phyloP scores from a whole-genome alignment of 768 basidiomycete genomes.

The Tricholoma bakamatsutake region DNA sequence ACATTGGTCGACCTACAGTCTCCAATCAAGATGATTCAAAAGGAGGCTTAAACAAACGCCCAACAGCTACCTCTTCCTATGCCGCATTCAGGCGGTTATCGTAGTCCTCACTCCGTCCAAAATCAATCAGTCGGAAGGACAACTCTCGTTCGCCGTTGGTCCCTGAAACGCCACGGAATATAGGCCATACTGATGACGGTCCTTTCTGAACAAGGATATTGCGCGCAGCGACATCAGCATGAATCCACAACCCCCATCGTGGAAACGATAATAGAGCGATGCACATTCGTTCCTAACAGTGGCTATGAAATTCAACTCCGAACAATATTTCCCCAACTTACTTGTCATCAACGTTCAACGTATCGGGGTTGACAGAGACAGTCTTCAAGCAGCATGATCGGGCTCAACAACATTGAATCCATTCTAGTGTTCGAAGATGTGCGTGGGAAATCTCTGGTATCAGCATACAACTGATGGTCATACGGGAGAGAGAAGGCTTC shows the following conservation, averaged over 20 bases:
- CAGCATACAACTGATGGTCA: slow-evolving; percentile 28
- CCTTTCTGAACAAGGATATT: slow-evolving; percentile 31
- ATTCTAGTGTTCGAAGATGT: slow-evolving; percentile 41
- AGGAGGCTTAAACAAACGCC: neutral
- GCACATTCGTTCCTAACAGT: slow-evolving; percentile 30
- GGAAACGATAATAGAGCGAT: slow-evolving; percentile 29
- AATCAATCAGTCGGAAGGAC: slow-evolving; percentile 1
- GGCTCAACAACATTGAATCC: slow-evolving; percentile 38
- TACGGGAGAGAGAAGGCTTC: slow-evolving; percentile 32
- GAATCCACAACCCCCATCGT: slow-evolving; percentile 26
- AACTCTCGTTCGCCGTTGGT: neutral
- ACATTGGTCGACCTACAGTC: neutral
- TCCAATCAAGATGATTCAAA: neutral
- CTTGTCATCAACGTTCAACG: slow-evolving; percentile 14
- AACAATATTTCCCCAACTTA: neutral
- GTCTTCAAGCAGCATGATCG: slow-evolving; percentile 36
- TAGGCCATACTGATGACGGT: slow-evolving; percentile 14
- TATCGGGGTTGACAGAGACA: slow-evolving; percentile 22
- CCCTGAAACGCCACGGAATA: neutral
- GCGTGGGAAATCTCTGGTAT: slow-evolving; percentile 39
- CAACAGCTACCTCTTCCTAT: neutral
- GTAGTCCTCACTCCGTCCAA: neutral
- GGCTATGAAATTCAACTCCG: slow-evolving; percentile 22
- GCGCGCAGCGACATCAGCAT: slow-evolving; percentile 25
- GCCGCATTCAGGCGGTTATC: neutral